These are phyloP conservation scores for Clavispora asparagi DNA, from an alignment of 805 yeast genomes.

Conservation along the genomic window DNA sequence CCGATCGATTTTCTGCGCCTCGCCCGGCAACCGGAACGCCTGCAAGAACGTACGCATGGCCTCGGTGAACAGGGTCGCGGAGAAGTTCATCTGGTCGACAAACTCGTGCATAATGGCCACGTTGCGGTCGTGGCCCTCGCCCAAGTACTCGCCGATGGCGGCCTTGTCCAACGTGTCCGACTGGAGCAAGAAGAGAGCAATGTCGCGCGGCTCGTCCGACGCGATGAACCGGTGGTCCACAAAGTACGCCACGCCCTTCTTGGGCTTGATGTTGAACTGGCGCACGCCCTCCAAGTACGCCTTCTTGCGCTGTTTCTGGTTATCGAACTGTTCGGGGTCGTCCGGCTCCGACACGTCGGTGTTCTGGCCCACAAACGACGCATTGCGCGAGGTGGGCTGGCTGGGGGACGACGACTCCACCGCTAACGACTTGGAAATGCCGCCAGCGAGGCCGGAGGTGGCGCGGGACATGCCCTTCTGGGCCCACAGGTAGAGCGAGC, in stretches of 20 bases:
- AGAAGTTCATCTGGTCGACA: constrained; percentile 82
- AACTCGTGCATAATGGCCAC: constrained; percentile 88
- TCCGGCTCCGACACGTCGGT: constrained; percentile 42
- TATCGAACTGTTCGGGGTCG: constrained; percentile 82
- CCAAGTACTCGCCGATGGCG: constrained; percentile 84
- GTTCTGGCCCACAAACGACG: constrained; percentile 18
- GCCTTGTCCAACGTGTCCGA: constrained; percentile 80
- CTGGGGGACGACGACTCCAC: constrained; percentile 22
- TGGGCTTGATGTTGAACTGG: constrained; percentile 80
- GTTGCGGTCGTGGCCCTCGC: constrained; percentile 78
- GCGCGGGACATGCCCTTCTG: constrained; percentile 44
- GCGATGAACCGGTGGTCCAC: constrained; percentile 59
- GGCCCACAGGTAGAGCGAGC: constrained; percentile 84
- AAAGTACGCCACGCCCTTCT: constrained; percentile 66
- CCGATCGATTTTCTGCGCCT: constrained; percentile 95
- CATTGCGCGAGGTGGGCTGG: constrained; percentile 23
- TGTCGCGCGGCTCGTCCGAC: constrained; percentile 54
- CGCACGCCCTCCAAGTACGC: constrained; percentile 72
- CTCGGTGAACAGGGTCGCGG: constrained; percentile 64
- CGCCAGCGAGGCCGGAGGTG: not conserved
- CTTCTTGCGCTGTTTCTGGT: constrained; percentile 75
- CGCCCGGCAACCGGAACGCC: constrained; percentile 92
- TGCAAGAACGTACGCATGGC: constrained; percentile 84
- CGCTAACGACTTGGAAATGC: not conserved
- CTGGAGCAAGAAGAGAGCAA: constrained; percentile 68